These are phyloP conservation scores for Cryptococcus sp. DNA, from an alignment of 1,284 basidiomycete genomes.

Conservation along the genomic window DNA sequence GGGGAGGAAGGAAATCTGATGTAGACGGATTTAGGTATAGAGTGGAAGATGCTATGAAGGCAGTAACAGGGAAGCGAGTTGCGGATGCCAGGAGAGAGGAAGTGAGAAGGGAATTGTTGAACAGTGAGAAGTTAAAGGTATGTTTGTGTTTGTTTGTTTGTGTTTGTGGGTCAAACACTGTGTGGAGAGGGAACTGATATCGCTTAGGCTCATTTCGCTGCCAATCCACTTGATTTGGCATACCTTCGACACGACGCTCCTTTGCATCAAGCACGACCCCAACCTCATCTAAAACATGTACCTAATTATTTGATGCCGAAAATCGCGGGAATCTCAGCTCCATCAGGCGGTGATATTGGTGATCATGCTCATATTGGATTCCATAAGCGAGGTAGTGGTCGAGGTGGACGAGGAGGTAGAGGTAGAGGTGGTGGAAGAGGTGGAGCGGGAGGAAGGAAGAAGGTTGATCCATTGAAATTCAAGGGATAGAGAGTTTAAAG, in stretches of 20 bases:
- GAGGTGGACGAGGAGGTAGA: slow-evolving; percentile 23
- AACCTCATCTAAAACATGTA: slow-evolving; percentile 92
- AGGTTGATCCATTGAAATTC: slow-evolving; percentile 46
- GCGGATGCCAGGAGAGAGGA: slow-evolving; percentile 92
- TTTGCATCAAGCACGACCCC: slow-evolving; percentile 78
- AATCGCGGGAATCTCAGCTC: slow-evolving; percentile 53
- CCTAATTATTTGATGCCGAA: slow-evolving; percentile 89
- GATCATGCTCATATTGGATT: slow-evolving; percentile 37
- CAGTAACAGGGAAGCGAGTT: slow-evolving; percentile 80
- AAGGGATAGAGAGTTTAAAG: slow-evolving; percentile 14
- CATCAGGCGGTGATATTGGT: slow-evolving; percentile 27
- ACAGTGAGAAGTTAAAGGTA: slow-evolving; percentile 93
- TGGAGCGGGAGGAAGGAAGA: slow-evolving; percentile 26
- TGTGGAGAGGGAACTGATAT: background rate
- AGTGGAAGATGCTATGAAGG: slow-evolving; percentile 91
- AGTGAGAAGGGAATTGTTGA: slow-evolving; percentile 86
- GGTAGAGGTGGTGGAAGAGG: slow-evolving; percentile 20
- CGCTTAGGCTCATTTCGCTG: slow-evolving; percentile 87
- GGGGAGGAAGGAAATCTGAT: slow-evolving; percentile 70
- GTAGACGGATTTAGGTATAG: slow-evolving; percentile 98
- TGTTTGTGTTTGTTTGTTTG: slow-evolving; percentile 16
- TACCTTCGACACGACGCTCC: slow-evolving; percentile 93
- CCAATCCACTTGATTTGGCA: slow-evolving; percentile 90
- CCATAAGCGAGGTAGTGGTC: slow-evolving; percentile 25
- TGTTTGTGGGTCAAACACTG: background rate